Conservation (phyloP, 208 protist genomes). For the Blechomonas ayalai region DNA sequence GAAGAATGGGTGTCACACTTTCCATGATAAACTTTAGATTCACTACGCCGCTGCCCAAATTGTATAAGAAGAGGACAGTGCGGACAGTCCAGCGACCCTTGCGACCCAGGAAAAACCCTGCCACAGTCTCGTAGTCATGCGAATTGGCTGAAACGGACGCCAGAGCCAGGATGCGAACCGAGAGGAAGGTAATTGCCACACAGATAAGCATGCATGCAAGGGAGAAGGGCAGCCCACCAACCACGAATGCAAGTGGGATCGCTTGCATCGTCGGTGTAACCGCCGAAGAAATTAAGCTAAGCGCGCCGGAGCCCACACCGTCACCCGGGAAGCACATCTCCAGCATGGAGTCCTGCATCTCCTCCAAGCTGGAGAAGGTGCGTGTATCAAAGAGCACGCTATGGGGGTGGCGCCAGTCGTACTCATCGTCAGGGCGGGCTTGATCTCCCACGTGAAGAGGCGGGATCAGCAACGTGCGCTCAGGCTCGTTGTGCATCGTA, state of each 20-base stretch:
- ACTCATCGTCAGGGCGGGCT: no score
- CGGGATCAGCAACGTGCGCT: no score
- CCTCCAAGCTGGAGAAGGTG: constrained; percentile 67
- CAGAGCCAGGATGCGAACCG: constrained; percentile 65
- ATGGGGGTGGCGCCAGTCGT: constrained; percentile 27
- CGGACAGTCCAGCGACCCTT: constrained; percentile 42
- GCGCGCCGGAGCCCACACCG: constrained; percentile 49
- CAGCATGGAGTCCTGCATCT: constrained; percentile 63
- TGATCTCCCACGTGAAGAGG: no score
- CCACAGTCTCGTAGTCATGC: constrained; percentile 73
- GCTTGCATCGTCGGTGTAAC: constrained; percentile 69
- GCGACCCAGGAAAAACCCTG: constrained; percentile 57
- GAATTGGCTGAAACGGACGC: constrained; percentile 61
- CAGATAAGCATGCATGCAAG: constrained; percentile 37
- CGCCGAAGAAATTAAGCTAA: constrained; percentile 61
- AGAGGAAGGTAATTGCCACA: constrained; percentile 53
- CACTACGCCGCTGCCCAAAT: constrained; percentile 57
- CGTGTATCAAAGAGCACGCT: constrained; percentile 56
- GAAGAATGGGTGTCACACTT: constrained; percentile 40
- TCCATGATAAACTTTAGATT: constrained; percentile 74
- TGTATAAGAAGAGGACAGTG: constrained; percentile 66
- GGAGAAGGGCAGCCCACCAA: constrained; percentile 50
- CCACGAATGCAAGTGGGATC: constrained; percentile 59
- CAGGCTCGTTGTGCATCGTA: no score
- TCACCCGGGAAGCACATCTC: constrained; percentile 67